Percentiles rank a stretch among this genome's conserved stretches.
phyloP scores from a whole-genome alignment of 352 stramenopile species.

The Phytopythium kandeliae region DNA sequence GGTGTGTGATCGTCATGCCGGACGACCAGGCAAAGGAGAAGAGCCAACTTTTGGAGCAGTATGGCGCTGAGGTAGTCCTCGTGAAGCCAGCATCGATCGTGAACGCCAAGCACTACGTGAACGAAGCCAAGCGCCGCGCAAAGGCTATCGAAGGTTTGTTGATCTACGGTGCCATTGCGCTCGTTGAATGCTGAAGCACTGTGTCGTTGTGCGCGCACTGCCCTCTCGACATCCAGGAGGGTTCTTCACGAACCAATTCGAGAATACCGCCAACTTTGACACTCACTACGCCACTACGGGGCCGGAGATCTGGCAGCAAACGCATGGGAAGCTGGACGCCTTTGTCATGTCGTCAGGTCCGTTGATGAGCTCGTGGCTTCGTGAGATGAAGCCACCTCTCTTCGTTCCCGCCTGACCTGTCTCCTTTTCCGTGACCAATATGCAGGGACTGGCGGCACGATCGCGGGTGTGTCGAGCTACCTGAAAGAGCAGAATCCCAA shows the following conservation, averaged over 20 bases:
- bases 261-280: conserved; percentile 95
- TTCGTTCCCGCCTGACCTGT: background rate
- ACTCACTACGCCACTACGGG: conserved; percentile 94
- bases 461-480: conserved; percentile 93
- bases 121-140: conserved; percentile 88
- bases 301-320: conserved; percentile 95
- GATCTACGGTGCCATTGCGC: conserved; percentile 14
- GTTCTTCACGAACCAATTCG: conserved; percentile 98
- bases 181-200: background rate
- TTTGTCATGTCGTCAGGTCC: conserved; percentile 97
- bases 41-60: conserved; percentile 64
- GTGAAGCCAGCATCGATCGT: conserved; percentile 94
- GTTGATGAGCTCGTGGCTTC: background rate
- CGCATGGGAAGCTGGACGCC: conserved; percentile 88
- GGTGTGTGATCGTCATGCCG: conserved; percentile 96
- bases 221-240: conserved; percentile 64
- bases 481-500: conserved; percentile 87
- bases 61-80: conserved; percentile 85
- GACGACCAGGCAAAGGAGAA: conserved; percentile 97
- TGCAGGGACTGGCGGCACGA: conserved; percentile 93
- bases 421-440: background rate
- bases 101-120: conserved; percentile 98
- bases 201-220: too few relatives aligned
- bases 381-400: too few relatives aligned
- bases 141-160: conserved; percentile 76